These are phyloP conservation scores for Saururus chinensis DNA, from an alignment of 164 flowering plant genomes.

Conservation along the genomic window DNA sequence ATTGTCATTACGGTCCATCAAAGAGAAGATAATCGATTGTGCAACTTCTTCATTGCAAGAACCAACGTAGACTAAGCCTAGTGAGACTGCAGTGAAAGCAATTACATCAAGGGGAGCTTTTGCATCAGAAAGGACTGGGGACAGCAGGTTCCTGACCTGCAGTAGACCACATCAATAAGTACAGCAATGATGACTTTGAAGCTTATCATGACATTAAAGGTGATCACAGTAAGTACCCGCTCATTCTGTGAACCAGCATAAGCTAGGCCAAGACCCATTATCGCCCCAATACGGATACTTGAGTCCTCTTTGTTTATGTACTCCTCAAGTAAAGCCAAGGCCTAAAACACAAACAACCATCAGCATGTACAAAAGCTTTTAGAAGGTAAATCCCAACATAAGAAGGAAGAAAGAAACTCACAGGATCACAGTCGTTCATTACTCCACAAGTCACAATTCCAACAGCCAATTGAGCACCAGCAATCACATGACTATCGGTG, in stretches of 20 bases:
- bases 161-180: constrained; percentile 6
- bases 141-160: constrained; percentile 52
- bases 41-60: constrained; percentile 97
- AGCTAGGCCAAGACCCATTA: constrained; percentile 89
- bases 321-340: constrained; percentile 79
- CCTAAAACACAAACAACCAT: constrained; percentile 28
- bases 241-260: constrained; percentile 93
- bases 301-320: constrained; percentile 76
- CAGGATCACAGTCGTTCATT: constrained; percentile 93
- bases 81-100: constrained; percentile 82
- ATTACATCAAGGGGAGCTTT: constrained; percentile 82
- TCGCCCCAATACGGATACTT: constrained; percentile 80
- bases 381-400: neutral
- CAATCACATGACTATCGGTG: constrained; percentile 72
- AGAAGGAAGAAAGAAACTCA: constrained; percentile 21
- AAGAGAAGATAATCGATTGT: constrained; percentile 80
- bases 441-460: constrained; percentile 83
- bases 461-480: constrained; percentile 89
- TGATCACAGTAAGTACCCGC: constrained; percentile 28
- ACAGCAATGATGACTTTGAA: neutral
- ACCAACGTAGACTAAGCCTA: constrained; percentile 89
- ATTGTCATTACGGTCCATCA: constrained; percentile 85
- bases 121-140: constrained; percentile 61
- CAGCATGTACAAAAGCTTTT: neutral
- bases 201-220: neutral